Base-by-base conservation (phyloP, 768 basidiomycete species). In the Crucibulum laeve region DNA sequence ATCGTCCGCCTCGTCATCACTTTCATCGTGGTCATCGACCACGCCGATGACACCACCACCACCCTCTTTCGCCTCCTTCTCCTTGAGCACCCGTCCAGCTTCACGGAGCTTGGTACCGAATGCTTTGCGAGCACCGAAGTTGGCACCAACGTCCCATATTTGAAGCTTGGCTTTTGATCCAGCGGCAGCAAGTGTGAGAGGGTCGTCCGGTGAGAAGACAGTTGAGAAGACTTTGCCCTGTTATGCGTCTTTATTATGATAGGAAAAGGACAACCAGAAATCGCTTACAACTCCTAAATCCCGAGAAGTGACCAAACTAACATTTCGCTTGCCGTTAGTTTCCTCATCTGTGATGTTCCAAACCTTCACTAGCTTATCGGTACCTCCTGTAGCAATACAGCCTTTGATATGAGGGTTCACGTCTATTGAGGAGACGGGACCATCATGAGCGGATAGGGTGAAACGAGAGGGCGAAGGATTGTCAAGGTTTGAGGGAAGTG, bases 161-260 rank as follows among this genome's bases (percentile, higher is more conserved):
- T 98, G 95, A 4, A 99, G 63, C 58, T 87, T 92, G 1, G 91
- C 95, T 56, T 91, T 88, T 2, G 91, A 94, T 10, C 96, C 96
- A 23, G 88, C 95, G 3, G 92, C 93, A 2, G 94, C 95, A 37
- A 99, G 63, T 5, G 90, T 96, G 40, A 97, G 79, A 1, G 93
- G 87, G 55, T 94, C 89, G 59, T 98, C 95, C 0, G 96, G 95
- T 4, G 93, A 97, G 71, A 87, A 98, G 0, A 77, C 73, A 0
- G 85, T 74, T 4, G 93, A 88, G 67, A 99, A 99, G 5, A 98
- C 91, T 72, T 95, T 95, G 65, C 96, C 96, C 94, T 96, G 50
- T 46, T 10, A 42, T 42, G 2, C 13, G 5, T 28, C 22, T 34
- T 26, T 44, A 19, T 4, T 11, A 34, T n/a, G 36, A 4, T 15